Base-by-base conservation (phyloP, 2,329 filamentous ascomycete species). In the Fusarium bactridioides region DNA sequence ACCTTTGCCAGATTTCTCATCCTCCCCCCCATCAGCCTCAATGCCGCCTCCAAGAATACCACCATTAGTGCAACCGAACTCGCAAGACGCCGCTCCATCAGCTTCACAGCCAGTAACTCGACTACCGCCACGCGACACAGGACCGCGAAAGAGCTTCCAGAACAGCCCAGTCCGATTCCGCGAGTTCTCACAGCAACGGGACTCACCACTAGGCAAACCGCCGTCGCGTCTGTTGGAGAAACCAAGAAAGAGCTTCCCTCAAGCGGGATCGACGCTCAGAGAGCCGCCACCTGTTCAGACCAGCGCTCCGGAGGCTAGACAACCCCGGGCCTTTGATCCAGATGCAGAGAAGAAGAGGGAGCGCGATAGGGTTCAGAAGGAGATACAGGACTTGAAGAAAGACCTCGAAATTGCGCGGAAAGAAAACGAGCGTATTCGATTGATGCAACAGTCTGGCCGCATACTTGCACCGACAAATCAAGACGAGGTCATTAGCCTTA, bases 121-220 rank as follows among this genome's bases (percentile, higher is more conserved):
- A 37, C 18, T 73, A 4, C 72, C 66, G 0, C 60, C 88, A 18
- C 80, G 82, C 4, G 89, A 91, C 64, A 84, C 86, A 0, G 82
- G 87, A 7, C 88, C 88, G 12, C 87, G 89, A 2, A 78, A 82
- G 25, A 90, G 89, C 2, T 91, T 91, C 33, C 89, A 91, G 66
- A 86, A 86, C 56, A 89, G 87, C 19, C 88, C 89, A 0, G 88
- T 86, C 6, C 84, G 83, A 74, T 83, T 85, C 73, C 83, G 81
- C 23, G 72, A 74, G 33, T 70, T 76, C 47, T 83, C 66, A 21
- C 69, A 79, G 60, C 78, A 77, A 3, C 77, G 83, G 50, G 86
- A 82, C 64, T 89, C 88, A 4, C 87, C 87, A 2, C 76, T 87
- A 6, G 88, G 88, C 56, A 83, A 84, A 12, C 81, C 81, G 0